Evolutionary conservation across 257 asterid species (phyloP).

Genomic region (Solanum pennellii): DNA sequence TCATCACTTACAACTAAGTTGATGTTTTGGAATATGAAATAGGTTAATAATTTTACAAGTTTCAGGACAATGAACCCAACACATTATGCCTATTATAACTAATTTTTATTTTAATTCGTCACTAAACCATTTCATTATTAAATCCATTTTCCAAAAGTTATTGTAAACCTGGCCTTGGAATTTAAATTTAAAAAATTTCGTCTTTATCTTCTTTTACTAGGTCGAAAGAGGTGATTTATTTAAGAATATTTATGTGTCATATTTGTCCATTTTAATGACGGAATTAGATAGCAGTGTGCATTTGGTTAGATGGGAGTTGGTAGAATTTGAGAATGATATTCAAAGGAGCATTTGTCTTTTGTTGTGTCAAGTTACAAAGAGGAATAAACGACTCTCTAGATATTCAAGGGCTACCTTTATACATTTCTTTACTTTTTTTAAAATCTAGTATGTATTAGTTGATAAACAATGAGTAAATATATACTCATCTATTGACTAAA

Average conservation of each 20-base stretch:
- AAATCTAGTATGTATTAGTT: background rate
- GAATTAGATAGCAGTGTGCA: conserved; percentile 7
- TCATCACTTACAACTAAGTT: background rate
- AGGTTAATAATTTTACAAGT: too few species aligned
- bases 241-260: background rate
- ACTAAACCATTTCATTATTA: background rate
- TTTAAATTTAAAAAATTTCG: background rate
- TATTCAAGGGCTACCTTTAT: background rate
- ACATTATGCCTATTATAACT: too few species aligned
- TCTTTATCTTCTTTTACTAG: background rate
- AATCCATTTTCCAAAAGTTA: background rate
- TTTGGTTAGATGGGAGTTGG: conserved; percentile 9
- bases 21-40: too few species aligned
- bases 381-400: background rate
- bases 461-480: background rate
- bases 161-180: background rate
- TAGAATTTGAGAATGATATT: conserved; percentile 12
- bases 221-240: background rate
- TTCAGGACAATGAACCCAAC: too few species aligned
- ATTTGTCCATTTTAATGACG: conserved; percentile 10
- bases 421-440: background rate
- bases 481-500: background rate
- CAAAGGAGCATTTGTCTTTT: background rate
- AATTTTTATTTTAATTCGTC: background rate
- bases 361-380: background rate